phyloP scores from a whole-genome alignment of 192 early-diverging fungal species.

The Cladochytrium replicatum region DNA sequence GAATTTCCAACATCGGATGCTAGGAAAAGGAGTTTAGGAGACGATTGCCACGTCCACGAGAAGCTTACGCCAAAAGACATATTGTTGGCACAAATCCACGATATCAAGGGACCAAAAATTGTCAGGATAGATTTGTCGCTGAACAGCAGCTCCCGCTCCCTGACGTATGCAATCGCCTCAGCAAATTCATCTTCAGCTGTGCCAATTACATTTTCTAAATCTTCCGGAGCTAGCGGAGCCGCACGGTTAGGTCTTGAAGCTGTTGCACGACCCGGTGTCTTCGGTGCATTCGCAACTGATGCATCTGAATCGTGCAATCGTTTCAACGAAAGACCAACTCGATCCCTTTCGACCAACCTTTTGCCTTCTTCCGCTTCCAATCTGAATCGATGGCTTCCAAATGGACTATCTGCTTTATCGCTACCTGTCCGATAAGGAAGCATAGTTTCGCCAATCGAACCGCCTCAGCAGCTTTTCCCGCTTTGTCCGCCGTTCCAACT shows the following conservation, averaged over 20 bases:
- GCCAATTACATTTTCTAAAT: slow-evolving; percentile 87
- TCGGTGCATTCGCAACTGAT: too few relatives aligned
- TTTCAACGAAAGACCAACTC: slow-evolving; percentile 11
- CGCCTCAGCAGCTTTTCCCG: too few relatives aligned
- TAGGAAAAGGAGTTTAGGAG: slow-evolving; percentile 16
- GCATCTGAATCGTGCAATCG: too few relatives aligned
- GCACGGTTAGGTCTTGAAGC: too few relatives aligned
- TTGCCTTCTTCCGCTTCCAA: slow-evolving; percentile 87
- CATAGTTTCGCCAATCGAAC: slow-evolving; percentile 81
- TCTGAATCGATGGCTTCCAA: slow-evolving; percentile 89
- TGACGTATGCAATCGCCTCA: slow-evolving; percentile 73
- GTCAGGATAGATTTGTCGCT: slow-evolving; percentile 65
- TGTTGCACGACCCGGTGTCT: too few relatives aligned
- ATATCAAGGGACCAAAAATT: slow-evolving; percentile 71
- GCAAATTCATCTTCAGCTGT: slow-evolving; percentile 92
- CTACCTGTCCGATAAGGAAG: slow-evolving; percentile 91
- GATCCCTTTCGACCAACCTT: slow-evolving; percentile 54
- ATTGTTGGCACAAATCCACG: slow-evolving; percentile 72
- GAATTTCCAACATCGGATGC: slow-evolving; percentile 76
- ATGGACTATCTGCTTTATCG: slow-evolving; percentile 92
- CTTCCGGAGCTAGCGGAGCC: slow-evolving; percentile 51
- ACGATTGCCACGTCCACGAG: too few relatives aligned
- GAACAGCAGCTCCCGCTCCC: slow-evolving; percentile 87
- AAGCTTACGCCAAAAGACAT: slow-evolving; percentile 63
- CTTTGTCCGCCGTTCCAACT: too few relatives aligned